A percentile compares a stretch with the other conserved stretches of the same genome.
Conservation (phyloP, 139 green algal genomes). For the Chlorella vulgaris region DNA sequence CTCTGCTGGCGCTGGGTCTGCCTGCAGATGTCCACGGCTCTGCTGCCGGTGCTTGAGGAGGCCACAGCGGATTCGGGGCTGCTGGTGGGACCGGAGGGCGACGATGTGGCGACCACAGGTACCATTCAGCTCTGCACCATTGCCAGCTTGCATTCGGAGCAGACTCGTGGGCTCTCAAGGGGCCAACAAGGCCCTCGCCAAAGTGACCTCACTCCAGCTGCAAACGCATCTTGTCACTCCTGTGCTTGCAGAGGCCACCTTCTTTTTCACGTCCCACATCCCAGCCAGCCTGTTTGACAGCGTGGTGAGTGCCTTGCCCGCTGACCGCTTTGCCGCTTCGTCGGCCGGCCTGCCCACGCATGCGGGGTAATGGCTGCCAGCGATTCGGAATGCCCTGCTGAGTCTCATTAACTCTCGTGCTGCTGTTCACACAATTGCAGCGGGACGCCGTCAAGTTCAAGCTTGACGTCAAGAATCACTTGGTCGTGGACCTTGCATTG, state of each 20-base stretch:
- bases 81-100: conserved; percentile 15
- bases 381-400: neutral
- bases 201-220: neutral
- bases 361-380: neutral
- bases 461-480: conserved; percentile 15
- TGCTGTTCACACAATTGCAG: neutral
- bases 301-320: neutral
- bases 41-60: conserved; percentile 44
- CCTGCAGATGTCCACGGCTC: conserved; percentile 11
- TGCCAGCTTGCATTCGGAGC: neutral
- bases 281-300: neutral
- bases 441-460: conserved; percentile 5
- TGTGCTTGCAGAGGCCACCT: conserved; percentile 30
- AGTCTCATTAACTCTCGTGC: neutral
- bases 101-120: conserved; percentile 20
- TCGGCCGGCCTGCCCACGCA: neutral
- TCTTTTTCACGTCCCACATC: conserved; percentile 30
- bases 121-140: neutral
- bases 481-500: conserved; percentile 24
- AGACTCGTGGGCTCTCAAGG: neutral
- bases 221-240: neutral
- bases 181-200: too few relatives aligned
- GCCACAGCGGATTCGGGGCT: conserved; percentile 33
- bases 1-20: neutral
- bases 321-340: neutral